Percentiles rank a stretch among this genome's conserved stretches.
Evolutionary conservation across 768 basidiomycete genomes (phyloP).

Genomic region (Bullera alba): DNA sequence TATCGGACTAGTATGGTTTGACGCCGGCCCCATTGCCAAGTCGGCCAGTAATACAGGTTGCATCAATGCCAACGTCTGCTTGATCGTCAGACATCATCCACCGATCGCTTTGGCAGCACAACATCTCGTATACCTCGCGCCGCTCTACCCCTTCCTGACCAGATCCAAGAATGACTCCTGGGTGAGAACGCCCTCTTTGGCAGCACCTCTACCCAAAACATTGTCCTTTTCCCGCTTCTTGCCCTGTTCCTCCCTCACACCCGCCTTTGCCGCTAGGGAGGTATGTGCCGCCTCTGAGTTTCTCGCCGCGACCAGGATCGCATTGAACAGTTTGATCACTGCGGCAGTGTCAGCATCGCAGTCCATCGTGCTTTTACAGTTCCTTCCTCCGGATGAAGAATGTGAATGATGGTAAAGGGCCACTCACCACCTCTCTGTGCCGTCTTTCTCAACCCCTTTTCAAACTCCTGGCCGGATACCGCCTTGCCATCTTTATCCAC

Average conservation of each 20-base stretch:
- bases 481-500: slow-evolving; percentile 24
- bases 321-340: slow-evolving; percentile 49
- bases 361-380: no score
- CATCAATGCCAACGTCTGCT: no score
- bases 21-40: no score
- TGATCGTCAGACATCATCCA: no score
- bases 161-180: slow-evolving; percentile 47
- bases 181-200: slow-evolving; percentile 39
- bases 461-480: slow-evolving; percentile 46
- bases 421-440: slow-evolving; percentile 47
- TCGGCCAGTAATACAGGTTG: no score
- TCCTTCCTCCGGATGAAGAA: no score
- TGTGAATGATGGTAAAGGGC: not conserved
- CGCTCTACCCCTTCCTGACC: slow-evolving; percentile 40
- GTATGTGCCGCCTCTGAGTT: slow-evolving; percentile 28
- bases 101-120: no score
- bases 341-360: not conserved
- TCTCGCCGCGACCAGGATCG: slow-evolving; percentile 42
- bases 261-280: slow-evolving; percentile 24
- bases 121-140: no score
- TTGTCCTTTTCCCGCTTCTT: slow-evolving; percentile 46
- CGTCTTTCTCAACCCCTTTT: slow-evolving; percentile 45
- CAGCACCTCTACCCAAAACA: slow-evolving; percentile 43
- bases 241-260: slow-evolving; percentile 31
- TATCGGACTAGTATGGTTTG: no score